Base-by-base conservation (phyloP, 2,329 filamentous ascomycete genomes). In the Ophiostoma himal-ulmi region DNA sequence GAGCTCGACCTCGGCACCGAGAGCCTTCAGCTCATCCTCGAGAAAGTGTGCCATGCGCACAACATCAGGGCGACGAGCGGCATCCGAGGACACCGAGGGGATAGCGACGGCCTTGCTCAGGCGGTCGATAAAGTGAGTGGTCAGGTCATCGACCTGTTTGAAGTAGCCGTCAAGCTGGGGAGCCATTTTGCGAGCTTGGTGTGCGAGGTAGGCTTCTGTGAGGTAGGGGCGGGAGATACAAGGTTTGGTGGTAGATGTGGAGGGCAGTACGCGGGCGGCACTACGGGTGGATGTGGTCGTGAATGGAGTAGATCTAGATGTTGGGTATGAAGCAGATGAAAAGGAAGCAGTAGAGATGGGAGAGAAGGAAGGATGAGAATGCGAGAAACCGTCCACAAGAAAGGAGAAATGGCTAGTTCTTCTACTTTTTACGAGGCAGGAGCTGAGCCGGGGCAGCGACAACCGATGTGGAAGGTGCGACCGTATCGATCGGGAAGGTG, bases 21-120 rank as follows among this genome's bases (percentile, higher is more conserved):
- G 88, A 26, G 84, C 82, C 81, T 89, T 90, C 75, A 99, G 89
- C 83, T 98, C 92, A 69, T 85, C 83, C 74, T 89, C 92, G 73
- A 99, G 90, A 80, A 90, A 99, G 77, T 97, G 86, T 76, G 92
- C 95, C 95, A 99, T 99, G 83, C 90, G 92, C 77, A 99, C 88
- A 73, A 99, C 95, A 85, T 99, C 94, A 70, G 89, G 89, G 72
- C 95, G 89, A 77, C 92, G 90, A 75, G 91, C 90, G 78, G 95
- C 93, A 73, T 97, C 94, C 67, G 94, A 92, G 44, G 94, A 98
- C 79, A 99, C 86, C 73, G 95, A 99, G 26, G 95, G 95, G 77
- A 99, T 99, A 69, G 94, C 94, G 72, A 99, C 95, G 70, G 95
- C 95, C 81, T 94, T 89, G 78, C 92, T 87, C 72, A 99, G 88